phyloP scores from a whole-genome alignment of 2,329 filamentous ascomycete species.

The Aspergillus unguis region DNA sequence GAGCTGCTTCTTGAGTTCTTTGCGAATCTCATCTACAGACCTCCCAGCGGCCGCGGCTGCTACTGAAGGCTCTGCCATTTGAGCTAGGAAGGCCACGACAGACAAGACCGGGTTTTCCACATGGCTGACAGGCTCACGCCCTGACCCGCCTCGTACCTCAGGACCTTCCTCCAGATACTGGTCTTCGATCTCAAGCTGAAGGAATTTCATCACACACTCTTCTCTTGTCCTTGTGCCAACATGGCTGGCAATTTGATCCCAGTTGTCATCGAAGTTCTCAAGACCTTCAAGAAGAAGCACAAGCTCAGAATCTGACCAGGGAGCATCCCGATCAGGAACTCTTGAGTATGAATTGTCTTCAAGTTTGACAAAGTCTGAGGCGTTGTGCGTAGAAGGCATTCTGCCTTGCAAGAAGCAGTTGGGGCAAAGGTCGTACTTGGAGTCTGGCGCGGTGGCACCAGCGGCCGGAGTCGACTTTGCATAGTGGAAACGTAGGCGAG shows the following conservation, averaged over 20 bases:
- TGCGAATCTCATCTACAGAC: conserved; percentile 81
- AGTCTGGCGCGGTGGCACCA: conserved; percentile 54
- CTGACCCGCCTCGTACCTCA: conserved; percentile 66
- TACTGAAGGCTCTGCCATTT: conserved; percentile 82
- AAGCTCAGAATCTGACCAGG: conserved; percentile 88
- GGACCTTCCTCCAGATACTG: conserved; percentile 85
- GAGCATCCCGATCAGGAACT: conserved; percentile 75
- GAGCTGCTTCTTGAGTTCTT: conserved; percentile 72
- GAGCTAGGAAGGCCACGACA: conserved; percentile 89
- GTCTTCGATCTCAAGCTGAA: conserved; percentile 95
- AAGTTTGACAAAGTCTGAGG: conserved; percentile 79
- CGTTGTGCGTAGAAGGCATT: conserved; percentile 73
- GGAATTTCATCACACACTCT: conserved; percentile 94
- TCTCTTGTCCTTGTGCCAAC: conserved; percentile 89
- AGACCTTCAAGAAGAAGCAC: conserved; percentile 86
- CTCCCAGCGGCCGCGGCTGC: conserved; percentile 87
- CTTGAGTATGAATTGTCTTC: conserved; percentile 82
- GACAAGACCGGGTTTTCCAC: conserved; percentile 96
- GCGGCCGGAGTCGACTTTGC: conserved; percentile 60
- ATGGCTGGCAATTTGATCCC: conserved; percentile 87
- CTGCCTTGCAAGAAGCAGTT: conserved; percentile 84
- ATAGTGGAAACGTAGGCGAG: conserved; percentile 66
- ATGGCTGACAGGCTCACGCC: conserved; percentile 83
- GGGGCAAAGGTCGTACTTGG: conserved; percentile 84
- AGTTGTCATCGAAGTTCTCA: conserved; percentile 92